These are phyloP conservation scores for Stereocaulon alpinum DNA, from an alignment of 495 filamentous ascomycete species.

Conservation along the genomic window DNA sequence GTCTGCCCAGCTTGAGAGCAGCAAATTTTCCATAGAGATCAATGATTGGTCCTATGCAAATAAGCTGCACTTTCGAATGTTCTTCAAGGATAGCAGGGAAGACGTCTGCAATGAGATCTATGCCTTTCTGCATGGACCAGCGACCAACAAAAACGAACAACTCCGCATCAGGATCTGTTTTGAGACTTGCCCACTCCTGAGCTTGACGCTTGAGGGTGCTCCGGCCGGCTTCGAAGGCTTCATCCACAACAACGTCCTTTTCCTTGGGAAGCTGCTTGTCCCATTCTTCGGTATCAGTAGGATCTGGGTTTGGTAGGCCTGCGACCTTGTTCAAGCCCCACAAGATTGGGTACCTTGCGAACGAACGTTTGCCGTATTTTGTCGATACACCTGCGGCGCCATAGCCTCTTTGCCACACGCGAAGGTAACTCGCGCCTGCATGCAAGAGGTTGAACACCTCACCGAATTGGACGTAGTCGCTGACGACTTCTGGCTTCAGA, in stretches of 20 bases:
- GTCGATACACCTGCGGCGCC: slow-evolving; percentile 65
- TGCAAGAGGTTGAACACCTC: slow-evolving; percentile 65
- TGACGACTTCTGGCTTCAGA: slow-evolving; percentile 36
- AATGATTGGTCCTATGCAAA: slow-evolving; percentile 64
- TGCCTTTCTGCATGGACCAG: slow-evolving; percentile 71
- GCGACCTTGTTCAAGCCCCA: slow-evolving; percentile 65
- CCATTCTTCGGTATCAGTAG: slow-evolving; percentile 63
- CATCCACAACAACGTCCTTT: slow-evolving; percentile 46
- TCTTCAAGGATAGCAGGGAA: slow-evolving; percentile 62
- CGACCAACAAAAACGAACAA: slow-evolving; percentile 70
- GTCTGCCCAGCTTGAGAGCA: slow-evolving; percentile 56
- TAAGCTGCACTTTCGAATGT: slow-evolving; percentile 55
- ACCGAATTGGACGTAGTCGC: slow-evolving; percentile 56
- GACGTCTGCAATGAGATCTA: slow-evolving; percentile 70
- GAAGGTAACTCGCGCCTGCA: slow-evolving; percentile 62
- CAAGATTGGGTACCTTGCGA: slow-evolving; percentile 67
- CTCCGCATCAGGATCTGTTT: slow-evolving; percentile 56
- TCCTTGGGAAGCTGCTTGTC: slow-evolving; percentile 43
- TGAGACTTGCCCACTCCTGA: slow-evolving; percentile 66
- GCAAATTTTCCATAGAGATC: slow-evolving; percentile 74
- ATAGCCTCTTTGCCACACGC: slow-evolving; percentile 63
- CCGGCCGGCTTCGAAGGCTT: slow-evolving; percentile 45
- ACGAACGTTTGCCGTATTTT: slow-evolving; percentile 67
- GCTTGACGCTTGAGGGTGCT: slow-evolving; percentile 53
- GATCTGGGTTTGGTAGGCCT: slow-evolving; percentile 65